Evolutionary conservation across 176 grass and related monocot genomes (phyloP), one percentile per base, ranked within the genome.

Genomic region (Oryza meyeriana): DNA sequence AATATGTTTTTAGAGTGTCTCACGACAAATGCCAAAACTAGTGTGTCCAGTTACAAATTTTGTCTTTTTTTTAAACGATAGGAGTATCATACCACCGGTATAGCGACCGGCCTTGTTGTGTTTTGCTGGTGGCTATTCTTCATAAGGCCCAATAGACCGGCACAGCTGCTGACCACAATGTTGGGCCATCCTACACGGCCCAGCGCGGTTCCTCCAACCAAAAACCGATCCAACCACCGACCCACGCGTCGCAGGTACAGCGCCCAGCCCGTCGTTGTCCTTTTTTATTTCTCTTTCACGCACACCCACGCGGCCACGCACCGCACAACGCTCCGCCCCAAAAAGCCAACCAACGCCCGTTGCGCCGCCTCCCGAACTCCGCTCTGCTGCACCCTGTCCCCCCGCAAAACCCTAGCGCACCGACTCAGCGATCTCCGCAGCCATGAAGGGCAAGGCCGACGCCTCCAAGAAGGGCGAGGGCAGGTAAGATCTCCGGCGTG

Each of bases 371-470:
- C 68, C 84, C 28, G 29, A 81, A 71, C 55, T 29, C 41, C 33
- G 13, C 40, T n/a, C 40, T 33, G 27, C 76, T 35, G 50, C 48
- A 24, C 10, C 69, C 57, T 79, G 76, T 48, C 82, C 71, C 84
- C 64, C 61, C 2, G 18, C 85, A 76, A 82, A 88, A 92, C 88
- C 86, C 91, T 87, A 97, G 86, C 86, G 26, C 80, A 59, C 81
- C 80, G 62, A 65, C 45, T 12, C 39, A 0, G 25, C 79, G 55
- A 45, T 84, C 74, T 42, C 70, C 69, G 27, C 71, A 61, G 33
- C 71, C 85, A 84, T 91, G 88, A 90, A 90, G 88, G 79, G 84
- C 68, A 90, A 86, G 84, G 84, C 84, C 31, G 79, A 83, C 39
- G 10, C 79, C 79, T 90, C 86, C 36, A 91, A 45, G 48, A 92